phyloP scores from a whole-genome alignment of 1,284 basidiomycete genomes.

The Apiotrichum gracile region DNA sequence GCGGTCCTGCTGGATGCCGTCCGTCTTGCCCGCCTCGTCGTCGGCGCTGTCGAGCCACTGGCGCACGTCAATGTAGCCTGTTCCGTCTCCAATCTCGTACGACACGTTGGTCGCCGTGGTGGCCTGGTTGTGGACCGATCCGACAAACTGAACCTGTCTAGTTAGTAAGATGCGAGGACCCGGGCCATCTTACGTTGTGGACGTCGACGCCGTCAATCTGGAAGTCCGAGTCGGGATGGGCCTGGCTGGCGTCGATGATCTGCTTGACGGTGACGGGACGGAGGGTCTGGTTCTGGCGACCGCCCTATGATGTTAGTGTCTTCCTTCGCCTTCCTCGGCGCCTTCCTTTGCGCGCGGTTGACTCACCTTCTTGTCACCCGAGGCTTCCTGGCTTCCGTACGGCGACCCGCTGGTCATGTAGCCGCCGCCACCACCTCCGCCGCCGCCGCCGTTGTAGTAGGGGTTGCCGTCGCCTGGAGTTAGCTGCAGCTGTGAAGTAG shows the following conservation, averaged over 20 bases:
- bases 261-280: constrained; percentile 83
- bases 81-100: constrained; percentile 82
- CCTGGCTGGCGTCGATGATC: constrained; percentile 67
- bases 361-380: constrained; percentile 31
- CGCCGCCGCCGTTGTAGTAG: constrained; percentile 36
- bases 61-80: constrained; percentile 78
- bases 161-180: neutral
- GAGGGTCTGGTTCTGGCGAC: constrained; percentile 57
- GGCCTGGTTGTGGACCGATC: constrained; percentile 64
- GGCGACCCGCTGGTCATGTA: constrained; percentile 33
- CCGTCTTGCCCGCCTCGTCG: constrained; percentile 54
- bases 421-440: constrained; percentile 26
- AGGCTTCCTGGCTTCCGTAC: constrained; percentile 38
- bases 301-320: constrained; percentile 9
- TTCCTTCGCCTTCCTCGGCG: neutral
- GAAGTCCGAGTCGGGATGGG: constrained; percentile 84
- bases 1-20: constrained; percentile 54
- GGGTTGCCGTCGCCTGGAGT: constrained; percentile 37
- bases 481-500: neutral
- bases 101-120: constrained; percentile 73
- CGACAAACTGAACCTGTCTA: constrained; percentile 62
- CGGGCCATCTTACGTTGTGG: constrained; percentile 40
- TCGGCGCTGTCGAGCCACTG: constrained; percentile 75
- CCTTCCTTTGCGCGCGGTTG: neutral
- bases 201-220: constrained; percentile 73